Evolutionary conservation across 208 protist species (phyloP), one percentile per base, ranked within the genome.

Genomic region (Trichomonas tenax): DNA sequence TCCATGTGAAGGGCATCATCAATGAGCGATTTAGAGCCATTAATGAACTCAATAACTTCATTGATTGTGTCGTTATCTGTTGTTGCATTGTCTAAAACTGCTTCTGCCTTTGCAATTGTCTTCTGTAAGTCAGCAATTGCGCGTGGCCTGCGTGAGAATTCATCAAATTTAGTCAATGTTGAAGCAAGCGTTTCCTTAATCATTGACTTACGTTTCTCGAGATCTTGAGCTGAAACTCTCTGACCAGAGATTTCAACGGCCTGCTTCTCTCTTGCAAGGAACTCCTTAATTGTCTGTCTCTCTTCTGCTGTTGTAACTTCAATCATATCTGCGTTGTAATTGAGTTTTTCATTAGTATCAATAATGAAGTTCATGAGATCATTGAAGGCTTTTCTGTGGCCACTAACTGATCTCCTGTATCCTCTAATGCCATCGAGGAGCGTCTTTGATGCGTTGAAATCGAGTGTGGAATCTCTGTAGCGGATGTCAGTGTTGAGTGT

Each of bases 51-150:
- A 10, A 38, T 93, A 38, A 93, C 41, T 11, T 93, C 86, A 9
- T 48, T 26, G 31, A 93, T 93, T 51, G 86, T 93, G 41, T 93
- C 44, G 36, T 93, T 93, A 38, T 93, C 86, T 48, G 86, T 93
- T 51, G 40, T 93, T 10, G 86, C 86, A 0, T 48, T 93, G 15
- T 44, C 40, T 17, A 93, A 51, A 49, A 15, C 86, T 34, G 45
- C 46, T 17, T 93, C 40, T 11, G 86, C 86, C 31, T 38, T 48
- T 23, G 0, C 4, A 21, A 93, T 93, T 38, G 44, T 38, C 36
- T 93, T 48, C 15, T 93, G 41, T 17, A 93, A 38, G 11, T 51
- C 45, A 0, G 26, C 26, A 38, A 93, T 58, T 34, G 11, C 40
- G 8, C 15, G 1, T 38, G 86, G 86, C 11, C 86, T 23, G 26